phyloP scores from a whole-genome alignment of 1,284 basidiomycete genomes.

The Ganoderma leucocontextum region DNA sequence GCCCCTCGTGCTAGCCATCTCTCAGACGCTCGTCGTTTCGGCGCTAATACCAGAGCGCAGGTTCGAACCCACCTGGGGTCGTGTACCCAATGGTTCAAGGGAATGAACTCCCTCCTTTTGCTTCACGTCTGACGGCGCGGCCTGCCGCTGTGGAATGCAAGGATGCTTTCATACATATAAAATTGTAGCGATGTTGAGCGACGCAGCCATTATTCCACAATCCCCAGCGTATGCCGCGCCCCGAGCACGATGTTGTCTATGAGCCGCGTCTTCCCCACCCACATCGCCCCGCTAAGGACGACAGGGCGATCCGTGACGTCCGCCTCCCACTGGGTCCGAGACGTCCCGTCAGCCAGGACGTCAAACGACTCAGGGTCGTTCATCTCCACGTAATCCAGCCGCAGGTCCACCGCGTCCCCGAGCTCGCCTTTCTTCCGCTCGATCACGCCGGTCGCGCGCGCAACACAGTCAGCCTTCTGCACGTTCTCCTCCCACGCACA shows the following conservation, averaged over 20 bases:
- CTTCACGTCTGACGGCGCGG: no score
- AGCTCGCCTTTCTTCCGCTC: slow-evolving; percentile 36
- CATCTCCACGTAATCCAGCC: slow-evolving; percentile 88
- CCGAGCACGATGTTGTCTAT: slow-evolving; percentile 94
- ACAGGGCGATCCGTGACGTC: slow-evolving; percentile 52
- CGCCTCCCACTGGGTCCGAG: slow-evolving; percentile 39
- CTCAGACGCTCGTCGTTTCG: background rate
- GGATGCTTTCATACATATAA: no score
- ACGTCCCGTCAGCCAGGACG: slow-evolving; percentile 50
- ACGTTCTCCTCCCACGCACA: slow-evolving; percentile 58
- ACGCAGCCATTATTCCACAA: slow-evolving; percentile 25
- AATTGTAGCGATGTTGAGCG: background rate
- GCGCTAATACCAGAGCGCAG: background rate
- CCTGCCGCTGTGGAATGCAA: no score
- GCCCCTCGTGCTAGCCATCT: no score
- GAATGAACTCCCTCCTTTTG: no score
- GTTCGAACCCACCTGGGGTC: background rate
- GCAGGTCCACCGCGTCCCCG: slow-evolving; percentile 60
- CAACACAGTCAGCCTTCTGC: slow-evolving; percentile 64
- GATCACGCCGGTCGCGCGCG: slow-evolving; percentile 52
- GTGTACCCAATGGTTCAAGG: no score
- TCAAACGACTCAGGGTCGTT: slow-evolving; percentile 86
- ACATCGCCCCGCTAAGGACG: slow-evolving; percentile 89
- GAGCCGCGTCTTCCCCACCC: slow-evolving; percentile 87
- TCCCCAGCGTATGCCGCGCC: slow-evolving; percentile 43